Evolutionary conservation across 23 red algal species (phyloP).

Genomic region (Agarophyton chilense): DNA sequence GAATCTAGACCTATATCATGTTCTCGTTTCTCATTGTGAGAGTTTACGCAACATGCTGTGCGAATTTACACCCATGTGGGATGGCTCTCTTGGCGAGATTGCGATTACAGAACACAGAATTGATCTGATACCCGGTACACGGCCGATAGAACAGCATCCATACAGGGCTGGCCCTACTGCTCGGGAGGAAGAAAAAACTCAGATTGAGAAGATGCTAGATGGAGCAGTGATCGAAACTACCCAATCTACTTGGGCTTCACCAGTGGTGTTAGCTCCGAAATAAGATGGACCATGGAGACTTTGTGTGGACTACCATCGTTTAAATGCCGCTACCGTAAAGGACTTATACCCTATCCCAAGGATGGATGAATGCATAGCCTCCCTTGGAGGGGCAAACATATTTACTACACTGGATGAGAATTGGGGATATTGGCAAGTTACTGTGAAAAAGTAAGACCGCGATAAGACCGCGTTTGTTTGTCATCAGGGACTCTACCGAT

Average conservation of each 20-base stretch:
- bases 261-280: neutral
- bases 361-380: neutral
- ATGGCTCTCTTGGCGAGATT: neutral
- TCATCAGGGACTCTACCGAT: constrained; percentile 11
- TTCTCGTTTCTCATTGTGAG: neutral
- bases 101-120: neutral
- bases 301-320: neutral
- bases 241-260: neutral
- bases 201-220: neutral
- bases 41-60: neutral
- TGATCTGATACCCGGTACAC: neutral
- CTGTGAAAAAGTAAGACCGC: too few species aligned
- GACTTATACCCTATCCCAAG: neutral
- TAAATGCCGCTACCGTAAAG: neutral
- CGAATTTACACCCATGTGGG: neutral
- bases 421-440: too few species aligned
- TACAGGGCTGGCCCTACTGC: neutral
- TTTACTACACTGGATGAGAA: too few species aligned
- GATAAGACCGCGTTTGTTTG: constrained; percentile 19
- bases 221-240: neutral
- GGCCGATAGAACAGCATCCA: neutral
- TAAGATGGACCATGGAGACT: neutral
- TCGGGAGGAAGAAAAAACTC: neutral
- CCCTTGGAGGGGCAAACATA: too few species aligned
- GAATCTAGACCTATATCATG: neutral